phyloP scores from a whole-genome alignment of 2,329 filamentous ascomycete species.

The Aspergillus arachidicola region DNA sequence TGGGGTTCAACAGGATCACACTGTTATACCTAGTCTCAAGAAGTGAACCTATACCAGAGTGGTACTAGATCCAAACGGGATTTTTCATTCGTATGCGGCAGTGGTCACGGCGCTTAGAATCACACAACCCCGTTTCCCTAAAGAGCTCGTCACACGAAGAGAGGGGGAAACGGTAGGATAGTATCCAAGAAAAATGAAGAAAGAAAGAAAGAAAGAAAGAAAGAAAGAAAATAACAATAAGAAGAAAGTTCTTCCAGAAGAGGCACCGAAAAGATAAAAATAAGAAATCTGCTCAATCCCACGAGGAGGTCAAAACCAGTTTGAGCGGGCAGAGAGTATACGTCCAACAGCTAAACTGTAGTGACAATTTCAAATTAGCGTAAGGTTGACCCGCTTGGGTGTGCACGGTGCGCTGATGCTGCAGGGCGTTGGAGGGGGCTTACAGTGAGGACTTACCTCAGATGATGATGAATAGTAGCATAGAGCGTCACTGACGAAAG shows the following conservation, averaged over 20 bases:
- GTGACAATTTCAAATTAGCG: slow-evolving; percentile 12
- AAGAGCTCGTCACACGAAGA: neutral
- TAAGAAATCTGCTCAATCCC: slow-evolving; percentile 10
- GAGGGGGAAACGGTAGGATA: neutral
- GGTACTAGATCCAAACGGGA: slow-evolving; percentile 18
- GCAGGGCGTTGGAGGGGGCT: slow-evolving; percentile 1
- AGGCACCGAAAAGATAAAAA: slow-evolving; percentile 6
- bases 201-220: slow-evolving; percentile 12
- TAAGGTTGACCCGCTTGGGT: slow-evolving; percentile 18
- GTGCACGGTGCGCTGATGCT: slow-evolving; percentile 20
- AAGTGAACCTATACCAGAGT: slow-evolving; percentile 13
- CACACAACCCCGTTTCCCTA: neutral
- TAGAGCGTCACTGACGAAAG: slow-evolving; percentile 7
- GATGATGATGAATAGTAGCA: neutral
- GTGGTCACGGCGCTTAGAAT: slow-evolving; percentile 4
- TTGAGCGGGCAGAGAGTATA: slow-evolving; percentile 5
- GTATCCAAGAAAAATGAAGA: neutral
- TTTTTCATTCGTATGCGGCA: slow-evolving; percentile 13
- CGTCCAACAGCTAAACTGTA: slow-evolving; percentile 10
- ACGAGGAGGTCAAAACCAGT: slow-evolving; percentile 14
- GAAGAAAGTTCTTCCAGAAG: slow-evolving; percentile 21
- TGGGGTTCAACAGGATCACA: neutral
- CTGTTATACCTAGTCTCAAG: neutral
- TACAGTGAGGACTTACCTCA: neutral
- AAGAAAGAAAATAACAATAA: neutral